These are phyloP conservation scores for Penicillium sp. DNA, from an alignment of 2,329 filamentous ascomycete genomes.

Conservation along the genomic window DNA sequence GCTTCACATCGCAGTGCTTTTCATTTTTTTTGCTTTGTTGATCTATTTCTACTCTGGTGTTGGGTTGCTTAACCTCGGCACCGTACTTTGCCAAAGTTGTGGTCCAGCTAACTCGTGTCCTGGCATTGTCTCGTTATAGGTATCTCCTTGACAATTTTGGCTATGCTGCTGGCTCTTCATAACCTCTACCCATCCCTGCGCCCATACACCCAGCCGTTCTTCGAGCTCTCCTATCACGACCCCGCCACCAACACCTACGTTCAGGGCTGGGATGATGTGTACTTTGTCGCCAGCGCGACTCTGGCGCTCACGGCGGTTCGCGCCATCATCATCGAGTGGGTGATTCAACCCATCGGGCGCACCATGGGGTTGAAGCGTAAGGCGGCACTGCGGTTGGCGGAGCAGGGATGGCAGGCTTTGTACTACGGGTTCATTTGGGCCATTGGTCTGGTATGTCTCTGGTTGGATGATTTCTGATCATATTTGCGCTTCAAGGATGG, in stretches of 20 bases:
- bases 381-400: slow-evolving; percentile 78
- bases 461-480: neutral
- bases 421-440: slow-evolving; percentile 84
- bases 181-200: slow-evolving; percentile 78
- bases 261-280: slow-evolving; percentile 76
- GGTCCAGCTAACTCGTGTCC: slow-evolving; percentile 19
- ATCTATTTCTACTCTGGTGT: neutral
- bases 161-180: slow-evolving; percentile 80
- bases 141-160: slow-evolving; percentile 81
- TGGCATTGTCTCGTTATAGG: slow-evolving; percentile 52
- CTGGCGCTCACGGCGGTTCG: slow-evolving; percentile 85
- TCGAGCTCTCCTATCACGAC: slow-evolving; percentile 82
- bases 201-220: slow-evolving; percentile 81
- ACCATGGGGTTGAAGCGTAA: slow-evolving; percentile 76
- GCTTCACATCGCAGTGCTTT: neutral
- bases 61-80: slow-evolving; percentile 9
- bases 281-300: slow-evolving; percentile 75
- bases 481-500: neutral
- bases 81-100: neutral
- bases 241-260: slow-evolving; percentile 68
- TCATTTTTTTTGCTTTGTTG: neutral
- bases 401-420: slow-evolving; percentile 87
- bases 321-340: slow-evolving; percentile 81
- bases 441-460: slow-evolving; percentile 71
- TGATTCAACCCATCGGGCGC: slow-evolving; percentile 76